Percentiles rank a stretch among this genome's conserved stretches.
phyloP scores from a whole-genome alignment of 306 rosid genomes.

The Begonia loranthoides region DNA sequence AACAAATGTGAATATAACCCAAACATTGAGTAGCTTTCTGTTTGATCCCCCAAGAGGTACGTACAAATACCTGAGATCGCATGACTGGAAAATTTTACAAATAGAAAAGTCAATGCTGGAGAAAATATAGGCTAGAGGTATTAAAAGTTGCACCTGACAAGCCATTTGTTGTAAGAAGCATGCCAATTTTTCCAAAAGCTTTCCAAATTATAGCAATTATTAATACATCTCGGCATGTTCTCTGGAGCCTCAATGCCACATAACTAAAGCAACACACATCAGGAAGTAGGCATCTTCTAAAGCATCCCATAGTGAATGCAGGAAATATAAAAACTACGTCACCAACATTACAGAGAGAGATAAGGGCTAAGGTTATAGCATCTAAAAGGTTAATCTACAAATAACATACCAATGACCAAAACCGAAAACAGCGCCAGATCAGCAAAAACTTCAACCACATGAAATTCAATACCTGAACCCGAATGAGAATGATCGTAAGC shows the following conservation, averaged over 20 bases:
- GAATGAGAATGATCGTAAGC: constrained; percentile 5
- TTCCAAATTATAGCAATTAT: constrained; percentile 81
- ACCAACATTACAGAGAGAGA: neutral
- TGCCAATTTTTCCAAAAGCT: constrained; percentile 98
- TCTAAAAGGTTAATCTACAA: too few relatives aligned
- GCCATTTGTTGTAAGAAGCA: constrained; percentile 98
- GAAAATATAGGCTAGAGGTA: constrained; percentile 10
- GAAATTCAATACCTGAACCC: constrained; percentile 74
- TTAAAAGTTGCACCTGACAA: constrained; percentile 59
- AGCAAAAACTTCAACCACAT: constrained; percentile 90
- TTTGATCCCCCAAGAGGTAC: constrained; percentile 83
- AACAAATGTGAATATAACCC: constrained; percentile 91
- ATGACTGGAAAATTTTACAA: constrained; percentile 2
- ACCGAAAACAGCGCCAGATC: constrained; percentile 91
- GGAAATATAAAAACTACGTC: neutral
- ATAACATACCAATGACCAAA: constrained; percentile 78
- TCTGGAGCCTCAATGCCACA: constrained; percentile 84
- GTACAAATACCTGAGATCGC: constrained; percentile 68
- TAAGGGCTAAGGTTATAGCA: neutral
- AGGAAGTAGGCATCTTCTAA: neutral
- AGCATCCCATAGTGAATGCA: neutral
- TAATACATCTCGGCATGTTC: constrained; percentile 92
- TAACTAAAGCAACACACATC: constrained; percentile 11
- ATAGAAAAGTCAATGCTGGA: constrained; percentile 8
- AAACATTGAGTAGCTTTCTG: constrained; percentile 63